These are phyloP conservation scores for Suillus americanus DNA, from an alignment of 768 basidiomycete species.

Conservation along the genomic window DNA sequence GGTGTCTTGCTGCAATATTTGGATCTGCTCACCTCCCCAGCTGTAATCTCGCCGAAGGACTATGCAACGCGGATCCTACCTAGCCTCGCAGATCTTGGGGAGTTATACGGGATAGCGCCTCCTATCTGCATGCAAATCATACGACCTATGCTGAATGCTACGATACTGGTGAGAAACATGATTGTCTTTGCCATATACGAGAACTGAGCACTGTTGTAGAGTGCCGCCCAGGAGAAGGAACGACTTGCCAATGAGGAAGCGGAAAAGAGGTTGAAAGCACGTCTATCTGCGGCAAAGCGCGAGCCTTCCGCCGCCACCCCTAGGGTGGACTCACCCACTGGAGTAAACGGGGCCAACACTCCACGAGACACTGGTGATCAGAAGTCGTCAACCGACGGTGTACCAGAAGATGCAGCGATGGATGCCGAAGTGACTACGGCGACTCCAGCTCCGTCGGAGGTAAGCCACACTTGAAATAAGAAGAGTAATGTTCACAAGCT, in stretches of 20 bases:
- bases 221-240: constrained; percentile 71
- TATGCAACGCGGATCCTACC: constrained; percentile 78
- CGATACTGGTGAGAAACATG: constrained; percentile 51
- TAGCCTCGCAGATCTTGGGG: constrained; percentile 67
- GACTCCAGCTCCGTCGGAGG: constrained; percentile 37
- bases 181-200: constrained; percentile 1
- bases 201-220: constrained; percentile 35
- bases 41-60: constrained; percentile 64
- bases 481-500: constrained; percentile 3
- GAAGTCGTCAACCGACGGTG: constrained; percentile 30
- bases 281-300: constrained; percentile 68
- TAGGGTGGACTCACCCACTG: constrained; percentile 63
- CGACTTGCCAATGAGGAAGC: constrained; percentile 69
- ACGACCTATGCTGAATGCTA: constrained; percentile 72
- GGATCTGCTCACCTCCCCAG: constrained; percentile 78
- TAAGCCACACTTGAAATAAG: constrained; percentile 20
- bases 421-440: constrained; percentile 43
- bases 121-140: constrained; percentile 94
- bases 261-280: constrained; percentile 80
- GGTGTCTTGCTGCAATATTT: constrained; percentile 91
- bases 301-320: constrained; percentile 58
- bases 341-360: constrained; percentile 29
- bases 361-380: constrained; percentile 25
- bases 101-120: constrained; percentile 76
- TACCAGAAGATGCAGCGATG: constrained; percentile 49